Base-by-base conservation (phyloP, 495 filamentous ascomycete species). In the Astrothelium macrocarpum region DNA sequence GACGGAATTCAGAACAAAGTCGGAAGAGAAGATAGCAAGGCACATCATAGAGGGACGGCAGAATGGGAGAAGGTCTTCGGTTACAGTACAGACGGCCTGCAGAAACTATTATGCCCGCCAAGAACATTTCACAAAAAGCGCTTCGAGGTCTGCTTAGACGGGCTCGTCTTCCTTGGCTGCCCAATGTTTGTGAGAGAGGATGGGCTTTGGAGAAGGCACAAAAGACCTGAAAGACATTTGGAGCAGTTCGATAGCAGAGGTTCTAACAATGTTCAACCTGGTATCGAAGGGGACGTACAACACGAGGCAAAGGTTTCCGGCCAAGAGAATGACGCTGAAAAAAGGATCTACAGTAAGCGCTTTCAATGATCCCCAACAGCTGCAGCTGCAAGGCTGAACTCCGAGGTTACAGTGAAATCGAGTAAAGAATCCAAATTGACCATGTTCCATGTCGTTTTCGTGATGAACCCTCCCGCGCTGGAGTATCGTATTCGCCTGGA, bases 361-460 rank as follows among this genome's bases (percentile, higher is more conserved):
- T 20, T n/a, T n/a, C n/a, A n/a, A n/a, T n/a, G 16, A 20, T 5
- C 20, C 20, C 9, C 25, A 29, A 56, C 26, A 56, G 25, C 5
- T 56, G 11, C 16, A 16, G 49, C 7, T 29, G 5, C 2, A 9
- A 56, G 20, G 26, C 26, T 9, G 25, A 16, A 12, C 25, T 28
- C 45, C 20, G 12, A 36, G 60, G 18, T 34, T 53, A n/a, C 46
- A 53, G 1, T 32, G 28, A 23, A 25, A 9, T 18, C 59, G 12
- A 71, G 71, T 16, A 75, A 73, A 32, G 70, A 66, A 39, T 63
- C 64, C 14, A 66, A 64, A 42, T 49, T 98, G 89, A 91, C 85
- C 26, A 96, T 97, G 91, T 98, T 98, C 73, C 91, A 97, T 76
- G 84, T 97, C 36, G 90, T 96, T 16, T 97, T 97, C 75, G 88